Conservation (phyloP, 805 yeast genomes). For the Candida maris region DNA sequence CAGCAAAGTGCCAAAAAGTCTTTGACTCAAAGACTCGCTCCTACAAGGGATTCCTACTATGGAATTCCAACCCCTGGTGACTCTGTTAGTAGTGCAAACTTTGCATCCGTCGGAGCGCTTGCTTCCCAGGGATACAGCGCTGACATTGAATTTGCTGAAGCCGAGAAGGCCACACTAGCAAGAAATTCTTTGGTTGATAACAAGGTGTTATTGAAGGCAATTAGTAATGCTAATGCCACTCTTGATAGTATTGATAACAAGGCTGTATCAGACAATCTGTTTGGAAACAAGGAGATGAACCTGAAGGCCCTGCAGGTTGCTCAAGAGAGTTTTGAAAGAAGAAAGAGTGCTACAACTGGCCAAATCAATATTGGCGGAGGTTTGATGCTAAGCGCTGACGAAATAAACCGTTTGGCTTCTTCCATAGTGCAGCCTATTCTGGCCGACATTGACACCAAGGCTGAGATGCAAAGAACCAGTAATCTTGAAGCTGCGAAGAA, state of each 20-base stretch:
- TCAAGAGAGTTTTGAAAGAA: slow-evolving; percentile 58
- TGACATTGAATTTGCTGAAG: slow-evolving; percentile 40
- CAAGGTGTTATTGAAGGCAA: slow-evolving; percentile 49
- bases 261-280: slow-evolving; percentile 22
- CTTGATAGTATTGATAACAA: slow-evolving; percentile 25
- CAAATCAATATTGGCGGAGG: slow-evolving; percentile 88
- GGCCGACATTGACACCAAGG: slow-evolving; percentile 65
- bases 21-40: slow-evolving; percentile 27
- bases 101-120: slow-evolving; percentile 56
- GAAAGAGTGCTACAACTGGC: slow-evolving; percentile 43
- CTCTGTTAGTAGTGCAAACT: slow-evolving; percentile 38
- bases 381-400: slow-evolving; percentile 65
- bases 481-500: slow-evolving; percentile 43
- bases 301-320: slow-evolving; percentile 76
- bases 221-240: slow-evolving; percentile 42
- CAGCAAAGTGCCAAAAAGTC: slow-evolving; percentile 34
- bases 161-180: slow-evolving; percentile 36
- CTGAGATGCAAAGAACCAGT: slow-evolving; percentile 59
- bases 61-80: slow-evolving; percentile 43
- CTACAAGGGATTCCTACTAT: slow-evolving; percentile 18
- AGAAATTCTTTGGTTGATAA: slow-evolving; percentile 38
- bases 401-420: slow-evolving; percentile 76
- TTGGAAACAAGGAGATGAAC: slow-evolving; percentile 40
- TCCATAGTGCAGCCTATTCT: slow-evolving; percentile 81
- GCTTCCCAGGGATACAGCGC: slow-evolving; percentile 44